Evolutionary conservation across 352 stramenopile species (phyloP).

Genomic region (Halophytophthora batemanensis): DNA sequence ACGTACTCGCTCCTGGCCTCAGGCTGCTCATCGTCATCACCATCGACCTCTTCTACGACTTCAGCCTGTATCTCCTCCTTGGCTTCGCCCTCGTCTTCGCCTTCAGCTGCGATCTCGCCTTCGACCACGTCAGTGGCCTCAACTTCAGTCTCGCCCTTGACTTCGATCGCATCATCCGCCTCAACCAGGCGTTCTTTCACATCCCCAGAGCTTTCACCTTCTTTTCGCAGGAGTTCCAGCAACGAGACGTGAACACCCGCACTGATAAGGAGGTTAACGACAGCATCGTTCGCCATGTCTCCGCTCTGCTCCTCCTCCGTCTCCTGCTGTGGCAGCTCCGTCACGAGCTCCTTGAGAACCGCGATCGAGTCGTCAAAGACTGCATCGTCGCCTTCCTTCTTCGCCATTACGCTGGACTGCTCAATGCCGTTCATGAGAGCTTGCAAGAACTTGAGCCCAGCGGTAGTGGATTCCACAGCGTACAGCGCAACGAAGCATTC

Average conservation of each 20-base stretch:
- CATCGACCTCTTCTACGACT: constrained; percentile 16
- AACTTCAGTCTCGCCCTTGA: no score
- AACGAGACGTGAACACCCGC: constrained; percentile 63
- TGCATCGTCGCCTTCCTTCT: constrained; percentile 21
- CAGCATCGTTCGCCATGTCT: constrained; percentile 52
- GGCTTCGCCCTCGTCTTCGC: no score
- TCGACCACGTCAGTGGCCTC: no score
- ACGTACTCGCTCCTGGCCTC: constrained; percentile 24
- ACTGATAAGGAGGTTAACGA: constrained; percentile 71
- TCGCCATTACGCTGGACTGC: constrained; percentile 30
- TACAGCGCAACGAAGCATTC: constrained; percentile 72
- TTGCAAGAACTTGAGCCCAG: constrained; percentile 65
- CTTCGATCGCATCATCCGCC: no score
- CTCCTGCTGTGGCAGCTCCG: constrained; percentile 25
- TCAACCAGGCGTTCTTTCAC: neutral
- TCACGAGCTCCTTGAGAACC: constrained; percentile 59
- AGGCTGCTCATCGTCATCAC: constrained; percentile 6
- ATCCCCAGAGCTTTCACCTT: constrained; percentile 21
- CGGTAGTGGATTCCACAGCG: constrained; percentile 55
- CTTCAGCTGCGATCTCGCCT: no score
- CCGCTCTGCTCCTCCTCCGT: constrained; percentile 22
- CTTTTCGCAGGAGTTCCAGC: constrained; percentile 52
- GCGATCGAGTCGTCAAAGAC: constrained; percentile 64
- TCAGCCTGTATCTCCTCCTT: constrained; percentile 16
- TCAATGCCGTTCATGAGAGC: constrained; percentile 54